Conservation (phyloP, 805 yeast species). For the Babjeviella inositovora region DNA sequence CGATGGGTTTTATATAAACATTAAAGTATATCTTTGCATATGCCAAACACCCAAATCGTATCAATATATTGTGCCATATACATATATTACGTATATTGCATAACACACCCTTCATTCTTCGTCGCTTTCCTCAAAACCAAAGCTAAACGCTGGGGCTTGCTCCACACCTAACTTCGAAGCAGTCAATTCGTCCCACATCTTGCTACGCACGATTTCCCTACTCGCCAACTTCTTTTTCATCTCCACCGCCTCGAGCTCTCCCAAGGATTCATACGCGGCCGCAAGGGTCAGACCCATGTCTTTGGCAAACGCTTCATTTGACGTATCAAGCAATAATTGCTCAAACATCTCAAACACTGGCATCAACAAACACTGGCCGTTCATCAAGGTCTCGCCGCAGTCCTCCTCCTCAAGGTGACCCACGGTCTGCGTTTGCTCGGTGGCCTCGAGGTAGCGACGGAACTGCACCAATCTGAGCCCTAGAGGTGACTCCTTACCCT, state of each 20-base stretch:
- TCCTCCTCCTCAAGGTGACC: conserved; percentile 6
- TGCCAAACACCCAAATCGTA: no score
- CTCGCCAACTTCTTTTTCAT: conserved; percentile 6
- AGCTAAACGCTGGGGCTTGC: conserved; percentile 13
- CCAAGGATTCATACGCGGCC: conserved; percentile 14
- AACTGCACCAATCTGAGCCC: conserved; percentile 11
- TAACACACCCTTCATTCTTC: conserved; percentile 6
- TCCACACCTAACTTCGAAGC: conserved; percentile 2
- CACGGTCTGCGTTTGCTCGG: conserved; percentile 7
- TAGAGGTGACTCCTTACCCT: conserved; percentile 6
- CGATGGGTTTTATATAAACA: no score
- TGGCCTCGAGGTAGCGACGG: conserved; percentile 7
- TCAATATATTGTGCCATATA: neutral
- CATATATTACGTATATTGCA: neutral
- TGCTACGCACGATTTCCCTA: conserved; percentile 18
- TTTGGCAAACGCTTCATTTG: conserved; percentile 12
- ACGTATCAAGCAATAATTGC: conserved; percentile 27
- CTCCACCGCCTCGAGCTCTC: conserved; percentile 13
- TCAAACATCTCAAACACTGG: conserved; percentile 52
- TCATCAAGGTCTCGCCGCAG: conserved; percentile 10
- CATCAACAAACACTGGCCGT: no score
- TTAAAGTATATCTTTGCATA: no score
- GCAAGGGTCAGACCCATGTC: no score
- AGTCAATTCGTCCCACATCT: conserved; percentile 35
- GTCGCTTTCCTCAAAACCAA: conserved; percentile 10